Evolutionary conservation across 495 filamentous ascomycete genomes (phyloP).

Genomic region (Daldinia decipiens): DNA sequence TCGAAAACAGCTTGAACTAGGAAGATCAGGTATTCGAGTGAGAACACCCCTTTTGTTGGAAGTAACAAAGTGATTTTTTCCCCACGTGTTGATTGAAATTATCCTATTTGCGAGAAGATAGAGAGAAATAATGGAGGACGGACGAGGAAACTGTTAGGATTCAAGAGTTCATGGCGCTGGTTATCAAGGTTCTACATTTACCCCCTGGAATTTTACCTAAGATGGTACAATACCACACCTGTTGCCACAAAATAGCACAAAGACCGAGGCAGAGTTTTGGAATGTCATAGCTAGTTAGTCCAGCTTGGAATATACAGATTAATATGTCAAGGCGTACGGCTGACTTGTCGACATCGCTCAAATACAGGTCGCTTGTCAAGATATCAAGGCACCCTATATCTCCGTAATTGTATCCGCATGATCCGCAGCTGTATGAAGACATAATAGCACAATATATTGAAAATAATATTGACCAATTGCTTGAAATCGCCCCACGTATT

Average conservation of each 20-base stretch:
- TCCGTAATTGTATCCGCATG: not conserved
- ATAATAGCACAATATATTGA: not conserved
- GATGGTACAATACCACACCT: not conserved
- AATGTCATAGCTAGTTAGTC: not conserved
- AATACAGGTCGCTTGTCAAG: not conserved
- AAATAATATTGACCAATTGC: not conserved
- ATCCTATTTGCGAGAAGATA: not conserved
- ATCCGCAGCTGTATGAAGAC: not conserved
- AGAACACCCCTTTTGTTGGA: not conserved
- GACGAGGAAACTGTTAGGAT: constrained; percentile 4
- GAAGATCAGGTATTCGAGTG: too few species aligned
- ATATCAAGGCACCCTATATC: not conserved
- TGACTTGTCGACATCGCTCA: not conserved
- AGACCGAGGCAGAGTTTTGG: not conserved
- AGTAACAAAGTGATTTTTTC: not conserved
- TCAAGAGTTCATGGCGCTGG: constrained; percentile 13
- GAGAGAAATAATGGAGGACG: not conserved
- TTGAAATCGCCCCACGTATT: not conserved
- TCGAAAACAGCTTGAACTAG: too few species aligned
- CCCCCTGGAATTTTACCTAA: constrained; percentile 2
- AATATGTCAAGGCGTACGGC: not conserved
- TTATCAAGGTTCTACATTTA: constrained; percentile 22
- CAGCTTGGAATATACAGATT: not conserved
- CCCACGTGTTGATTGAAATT: not conserved
- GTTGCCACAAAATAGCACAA: not conserved